Base-by-base conservation (phyloP, 768 basidiomycete species). In the Phlegmacium glaucopus region DNA sequence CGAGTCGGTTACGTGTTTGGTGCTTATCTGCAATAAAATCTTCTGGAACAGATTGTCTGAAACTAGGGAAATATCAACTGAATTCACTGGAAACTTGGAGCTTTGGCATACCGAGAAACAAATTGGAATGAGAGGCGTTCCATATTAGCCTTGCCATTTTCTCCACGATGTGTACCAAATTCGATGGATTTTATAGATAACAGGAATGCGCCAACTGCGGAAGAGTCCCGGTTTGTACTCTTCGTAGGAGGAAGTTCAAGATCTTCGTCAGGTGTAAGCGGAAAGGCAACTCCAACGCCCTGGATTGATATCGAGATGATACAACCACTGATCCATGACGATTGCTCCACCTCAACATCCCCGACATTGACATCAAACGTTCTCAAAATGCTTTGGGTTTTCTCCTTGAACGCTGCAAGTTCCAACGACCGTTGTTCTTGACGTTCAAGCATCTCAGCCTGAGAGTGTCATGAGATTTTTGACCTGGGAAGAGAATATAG, bases 231-330 rank as follows among this genome's bases (percentile, higher is more conserved):
- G 22, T 5, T 73, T 34, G 63, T 64, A 47, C 61, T 61, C 44
- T 67, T 71, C 42, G 67, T 61, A 17, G 60, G 70, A 25, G 76
- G 74, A 28, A 81, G 56, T 45, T 77, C 78, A 7, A 87, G 67
- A 22, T 79, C 76, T 51, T 76, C 74, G 45, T 82, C 77, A 44
- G 83, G 73, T 1, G 77, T 78, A 22, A 97, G 72, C 1, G 95
- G 95, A 56, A 98, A 90, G 5, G 92, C 94, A 3, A 93, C 79
- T n/a, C 94, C 94, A 29, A 97, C 74, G 54, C 86, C 82, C 25
- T 72, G 69, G 47, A 87, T 70, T 11, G 69, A 69, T 16, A 89
- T 68, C 17, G 73, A 67, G 53, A 88, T 69, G 45, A 71, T 70
- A 51, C 82, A 78, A 38, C 72, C 63, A 50, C 77, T 74, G 13